These are phyloP conservation scores for Pichia gijzeniarum DNA, from an alignment of 805 yeast genomes.

Conservation along the genomic window DNA sequence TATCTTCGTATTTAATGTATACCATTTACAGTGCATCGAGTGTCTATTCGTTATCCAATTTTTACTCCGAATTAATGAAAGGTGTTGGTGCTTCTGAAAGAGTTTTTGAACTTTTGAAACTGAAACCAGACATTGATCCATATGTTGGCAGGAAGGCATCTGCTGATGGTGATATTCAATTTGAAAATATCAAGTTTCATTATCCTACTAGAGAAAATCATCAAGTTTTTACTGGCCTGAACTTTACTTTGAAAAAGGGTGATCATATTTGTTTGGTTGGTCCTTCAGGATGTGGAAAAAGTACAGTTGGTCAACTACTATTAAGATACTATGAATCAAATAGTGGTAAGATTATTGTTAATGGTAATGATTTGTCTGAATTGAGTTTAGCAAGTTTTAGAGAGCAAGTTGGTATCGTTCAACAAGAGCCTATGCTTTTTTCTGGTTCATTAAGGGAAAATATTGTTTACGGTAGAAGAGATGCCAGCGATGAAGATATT, in stretches of 20 bases:
- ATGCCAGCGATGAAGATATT: slow-evolving; percentile 55
- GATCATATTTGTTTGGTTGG: slow-evolving; percentile 91
- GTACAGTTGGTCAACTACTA: slow-evolving; percentile 75
- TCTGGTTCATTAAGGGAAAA: slow-evolving; percentile 83
- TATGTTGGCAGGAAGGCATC: slow-evolving; percentile 49
- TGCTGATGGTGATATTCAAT: slow-evolving; percentile 50
- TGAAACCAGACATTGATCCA: slow-evolving; percentile 66
- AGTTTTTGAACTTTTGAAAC: slow-evolving; percentile 77
- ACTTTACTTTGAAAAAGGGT: slow-evolving; percentile 63
- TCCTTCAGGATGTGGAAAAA: slow-evolving; percentile 95
- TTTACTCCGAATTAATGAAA: slow-evolving; percentile 92
- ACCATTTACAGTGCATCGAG: slow-evolving; percentile 93
- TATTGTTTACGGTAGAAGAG: slow-evolving; percentile 65
- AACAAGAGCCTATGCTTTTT: slow-evolving; percentile 86
- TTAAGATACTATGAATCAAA: slow-evolving; percentile 79
- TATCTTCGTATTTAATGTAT: slow-evolving; percentile 91
- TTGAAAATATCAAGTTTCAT: slow-evolving; percentile 57
- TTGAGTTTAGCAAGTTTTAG: slow-evolving; percentile 71
- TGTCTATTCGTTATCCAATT: slow-evolving; percentile 82
- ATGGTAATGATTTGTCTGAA: slow-evolving; percentile 54
- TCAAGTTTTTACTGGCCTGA: slow-evolving; percentile 53
- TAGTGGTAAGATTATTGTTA: slow-evolving; percentile 57
- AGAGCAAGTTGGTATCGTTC: slow-evolving; percentile 77
- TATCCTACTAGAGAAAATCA: slow-evolving; percentile 83
- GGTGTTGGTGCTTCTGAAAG: slow-evolving; percentile 95